Conservation (phyloP, 139 green algal genomes). For the Chlamydomonas sp. region DNA sequence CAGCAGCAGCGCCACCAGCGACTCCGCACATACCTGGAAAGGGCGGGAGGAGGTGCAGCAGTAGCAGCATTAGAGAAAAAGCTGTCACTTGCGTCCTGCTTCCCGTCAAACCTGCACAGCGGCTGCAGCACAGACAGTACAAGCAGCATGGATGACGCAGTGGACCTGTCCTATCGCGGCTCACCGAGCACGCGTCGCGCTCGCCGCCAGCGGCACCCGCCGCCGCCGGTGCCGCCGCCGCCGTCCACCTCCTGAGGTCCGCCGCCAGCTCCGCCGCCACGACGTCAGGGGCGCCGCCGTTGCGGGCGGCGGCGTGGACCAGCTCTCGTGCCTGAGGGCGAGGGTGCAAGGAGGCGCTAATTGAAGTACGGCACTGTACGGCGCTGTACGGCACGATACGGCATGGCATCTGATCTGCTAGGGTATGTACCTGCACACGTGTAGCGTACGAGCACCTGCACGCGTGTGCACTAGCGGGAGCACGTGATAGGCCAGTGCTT, state of each 20-base stretch:
- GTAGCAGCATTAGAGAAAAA: background rate
- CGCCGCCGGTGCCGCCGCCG: background rate
- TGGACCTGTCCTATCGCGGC: too few species aligned
- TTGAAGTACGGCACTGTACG: background rate
- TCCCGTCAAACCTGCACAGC: background rate
- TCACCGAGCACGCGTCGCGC: too few species aligned
- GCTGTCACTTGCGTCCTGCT: background rate
- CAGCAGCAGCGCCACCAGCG: slow-evolving; percentile 37
- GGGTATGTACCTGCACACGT: too few species aligned
- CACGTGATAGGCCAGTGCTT: too few species aligned
- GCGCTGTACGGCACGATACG: too few species aligned
- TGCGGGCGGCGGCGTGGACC: background rate
- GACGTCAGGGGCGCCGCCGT: background rate
- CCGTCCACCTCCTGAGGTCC: background rate
- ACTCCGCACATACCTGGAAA: slow-evolving; percentile 13
- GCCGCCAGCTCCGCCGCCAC: background rate
- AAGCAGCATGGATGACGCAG: too few species aligned
- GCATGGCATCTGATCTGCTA: too few species aligned
- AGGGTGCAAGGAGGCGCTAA: too few species aligned
- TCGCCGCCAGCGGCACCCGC: background rate
- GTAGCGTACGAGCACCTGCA: too few species aligned
- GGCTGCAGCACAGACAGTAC: background rate
- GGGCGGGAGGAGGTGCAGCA: too few species aligned
- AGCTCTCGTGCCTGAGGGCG: background rate
- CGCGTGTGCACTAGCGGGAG: too few species aligned